Conservation (phyloP, 2,329 filamentous ascomycete species). For the Phaeosphaeriaceae sp. region DNA sequence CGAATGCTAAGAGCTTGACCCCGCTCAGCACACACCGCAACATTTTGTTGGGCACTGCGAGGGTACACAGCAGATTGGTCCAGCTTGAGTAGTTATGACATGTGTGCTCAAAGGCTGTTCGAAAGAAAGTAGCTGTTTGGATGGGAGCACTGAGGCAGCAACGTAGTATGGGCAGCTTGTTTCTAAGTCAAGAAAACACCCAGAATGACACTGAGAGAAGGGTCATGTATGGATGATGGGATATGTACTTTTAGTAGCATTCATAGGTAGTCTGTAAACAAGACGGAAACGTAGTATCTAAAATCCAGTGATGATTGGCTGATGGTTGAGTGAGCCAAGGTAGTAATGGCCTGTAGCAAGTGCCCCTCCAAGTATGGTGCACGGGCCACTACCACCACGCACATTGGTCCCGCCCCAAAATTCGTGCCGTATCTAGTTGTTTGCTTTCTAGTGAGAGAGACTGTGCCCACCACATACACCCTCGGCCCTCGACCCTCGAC, state of each 20-base stretch:
- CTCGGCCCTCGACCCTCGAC: too few relatives aligned
- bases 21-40: conserved; percentile 20
- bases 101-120: not conserved
- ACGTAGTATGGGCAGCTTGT: too few relatives aligned
- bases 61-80: conserved; percentile 10
- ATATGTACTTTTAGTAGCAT: conserved; percentile 44
- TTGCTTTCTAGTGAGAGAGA: conserved; percentile 23
- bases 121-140: too few relatives aligned
- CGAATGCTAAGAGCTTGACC: conserved; percentile 13
- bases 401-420: conserved; percentile 18
- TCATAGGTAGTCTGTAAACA: conserved; percentile 32
- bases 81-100: not conserved
- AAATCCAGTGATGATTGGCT: not conserved
- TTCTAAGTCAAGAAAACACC: too few relatives aligned
- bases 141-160: too few relatives aligned
- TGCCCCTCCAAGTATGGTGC: conserved; percentile 5
- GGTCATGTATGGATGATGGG: conserved; percentile 13
- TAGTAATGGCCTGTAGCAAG: too few relatives aligned
- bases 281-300: not conserved
- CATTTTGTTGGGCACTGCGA: conserved; percentile 4
- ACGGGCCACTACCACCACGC: conserved; percentile 7
- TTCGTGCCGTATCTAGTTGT: conserved; percentile 14
- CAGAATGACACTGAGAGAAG: not conserved
- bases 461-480: conserved; percentile 26
- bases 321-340: not conserved